These are phyloP conservation scores for Lodderomyces metapsilosis DNA, from an alignment of 1,139 yeast genomes.

Conservation along the genomic window DNA sequence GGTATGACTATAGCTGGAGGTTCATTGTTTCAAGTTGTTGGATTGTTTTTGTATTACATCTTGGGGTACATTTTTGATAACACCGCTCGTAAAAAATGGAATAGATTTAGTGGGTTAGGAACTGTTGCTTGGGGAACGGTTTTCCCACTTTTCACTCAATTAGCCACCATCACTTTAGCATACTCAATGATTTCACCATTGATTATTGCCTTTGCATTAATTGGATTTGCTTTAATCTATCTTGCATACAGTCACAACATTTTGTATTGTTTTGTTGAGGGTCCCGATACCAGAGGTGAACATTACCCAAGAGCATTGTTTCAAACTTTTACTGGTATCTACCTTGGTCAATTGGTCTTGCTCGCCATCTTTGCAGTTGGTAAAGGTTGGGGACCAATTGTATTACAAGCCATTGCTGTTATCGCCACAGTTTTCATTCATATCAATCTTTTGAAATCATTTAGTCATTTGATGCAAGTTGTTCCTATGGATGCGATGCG, in stretches of 20 bases:
- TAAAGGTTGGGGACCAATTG: conserved; percentile 94
- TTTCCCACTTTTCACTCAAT: conserved; percentile 80
- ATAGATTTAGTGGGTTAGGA: conserved; percentile 62
- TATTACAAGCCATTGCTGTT: conserved; percentile 64
- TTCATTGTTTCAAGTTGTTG: conserved; percentile 72
- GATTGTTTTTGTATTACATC: conserved; percentile 66
- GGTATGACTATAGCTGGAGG: conserved; percentile 84
- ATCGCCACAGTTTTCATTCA: conserved; percentile 69
- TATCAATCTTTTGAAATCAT: conserved; percentile 57
- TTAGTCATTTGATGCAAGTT: conserved; percentile 55
- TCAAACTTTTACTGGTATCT: conserved; percentile 85
- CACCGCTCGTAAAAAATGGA: conserved; percentile 87
- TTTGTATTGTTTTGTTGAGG: conserved; percentile 60
- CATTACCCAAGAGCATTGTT: conserved; percentile 85
- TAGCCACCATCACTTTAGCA: conserved; percentile 76
- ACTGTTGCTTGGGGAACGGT: conserved; percentile 82
- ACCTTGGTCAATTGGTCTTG: conserved; percentile 81
- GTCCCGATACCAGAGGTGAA: conserved; percentile 77
- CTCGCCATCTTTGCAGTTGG: conserved; percentile 86
- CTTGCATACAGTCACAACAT: conserved; percentile 79
- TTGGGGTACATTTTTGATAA: conserved; percentile 69
- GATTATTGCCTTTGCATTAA: conserved; percentile 63
- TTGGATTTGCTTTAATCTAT: conserved; percentile 70
- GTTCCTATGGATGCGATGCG: conserved; percentile 70
- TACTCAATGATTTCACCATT: conserved; percentile 82